Conservation (phyloP, 2,329 filamentous ascomycete genomes). For the Microascus cirrosus region DNA sequence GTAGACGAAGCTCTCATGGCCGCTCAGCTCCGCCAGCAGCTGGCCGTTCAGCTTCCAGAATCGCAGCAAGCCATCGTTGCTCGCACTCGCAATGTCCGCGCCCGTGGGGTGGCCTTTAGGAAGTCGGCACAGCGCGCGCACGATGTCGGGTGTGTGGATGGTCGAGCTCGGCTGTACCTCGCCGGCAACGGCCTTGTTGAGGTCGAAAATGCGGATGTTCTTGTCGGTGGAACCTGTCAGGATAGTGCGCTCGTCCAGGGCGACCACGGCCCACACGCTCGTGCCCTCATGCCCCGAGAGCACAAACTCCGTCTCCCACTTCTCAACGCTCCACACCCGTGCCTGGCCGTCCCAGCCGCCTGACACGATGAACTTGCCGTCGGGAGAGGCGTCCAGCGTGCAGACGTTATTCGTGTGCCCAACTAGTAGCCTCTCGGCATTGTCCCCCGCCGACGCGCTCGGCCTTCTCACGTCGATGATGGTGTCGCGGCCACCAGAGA, state of each 20-base stretch:
- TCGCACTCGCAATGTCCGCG: constrained; percentile 88
- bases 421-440: constrained; percentile 75
- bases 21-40: constrained; percentile 65
- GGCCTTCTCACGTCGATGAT: constrained; percentile 84
- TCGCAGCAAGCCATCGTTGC: constrained; percentile 82
- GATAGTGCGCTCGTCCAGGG: constrained; percentile 67
- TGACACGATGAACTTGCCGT: constrained; percentile 68
- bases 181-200: constrained; percentile 47
- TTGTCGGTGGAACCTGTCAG: constrained; percentile 92
- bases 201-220: constrained; percentile 72
- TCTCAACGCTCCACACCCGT: constrained; percentile 73
- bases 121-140: constrained; percentile 80
- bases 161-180: constrained; percentile 39
- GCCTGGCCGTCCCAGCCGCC: constrained; percentile 90
- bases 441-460: constrained; percentile 52
- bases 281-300: constrained; percentile 58
- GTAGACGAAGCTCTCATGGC: constrained; percentile 94
- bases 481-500: constrained; percentile 83
- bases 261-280: constrained; percentile 85
- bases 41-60: constrained; percentile 76
- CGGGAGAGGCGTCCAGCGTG: constrained; percentile 65
- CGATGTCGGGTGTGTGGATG: constrained; percentile 64
- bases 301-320: constrained; percentile 66
- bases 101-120: constrained; percentile 64
- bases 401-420: constrained; percentile 86